These are phyloP conservation scores for Cryptococcus amylolentus DNA, from an alignment of 1,284 basidiomycete species.

Conservation along the genomic window DNA sequence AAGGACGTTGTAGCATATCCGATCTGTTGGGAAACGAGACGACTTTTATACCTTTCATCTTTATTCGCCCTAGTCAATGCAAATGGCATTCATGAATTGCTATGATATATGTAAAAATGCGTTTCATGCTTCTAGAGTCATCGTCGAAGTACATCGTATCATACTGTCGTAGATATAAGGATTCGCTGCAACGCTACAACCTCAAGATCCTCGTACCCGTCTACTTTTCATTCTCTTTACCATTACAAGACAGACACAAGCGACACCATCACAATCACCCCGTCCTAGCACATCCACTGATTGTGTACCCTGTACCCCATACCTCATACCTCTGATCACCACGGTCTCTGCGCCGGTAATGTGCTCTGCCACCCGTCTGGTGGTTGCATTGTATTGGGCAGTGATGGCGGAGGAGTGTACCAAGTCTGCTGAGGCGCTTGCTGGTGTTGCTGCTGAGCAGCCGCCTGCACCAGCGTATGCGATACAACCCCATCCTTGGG, in stretches of 20 bases:
- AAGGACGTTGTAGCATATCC: background rate
- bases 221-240: background rate
- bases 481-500: slow-evolving; percentile 12
- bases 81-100: background rate
- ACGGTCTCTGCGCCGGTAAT: slow-evolving; percentile 18
- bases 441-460: no score
- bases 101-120: background rate
- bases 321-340: slow-evolving; percentile 25
- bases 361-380: slow-evolving; percentile 37
- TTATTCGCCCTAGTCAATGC: background rate
- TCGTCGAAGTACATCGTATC: background rate
- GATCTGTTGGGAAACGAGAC: background rate
- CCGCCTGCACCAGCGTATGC: background rate
- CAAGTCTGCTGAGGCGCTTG: slow-evolving; percentile 4
- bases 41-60: background rate
- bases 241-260: background rate
- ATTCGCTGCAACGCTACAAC: background rate
- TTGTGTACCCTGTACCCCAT: background rate
- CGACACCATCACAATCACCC: background rate
- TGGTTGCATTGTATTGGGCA: slow-evolving; percentile 22
- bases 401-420: slow-evolving; percentile 33
- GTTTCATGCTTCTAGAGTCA: background rate
- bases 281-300: no score
- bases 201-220: background rate
- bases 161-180: background rate